Evolutionary conservation across 305 asterid species (phyloP).

Genomic region (Rubia peregrina): DNA sequence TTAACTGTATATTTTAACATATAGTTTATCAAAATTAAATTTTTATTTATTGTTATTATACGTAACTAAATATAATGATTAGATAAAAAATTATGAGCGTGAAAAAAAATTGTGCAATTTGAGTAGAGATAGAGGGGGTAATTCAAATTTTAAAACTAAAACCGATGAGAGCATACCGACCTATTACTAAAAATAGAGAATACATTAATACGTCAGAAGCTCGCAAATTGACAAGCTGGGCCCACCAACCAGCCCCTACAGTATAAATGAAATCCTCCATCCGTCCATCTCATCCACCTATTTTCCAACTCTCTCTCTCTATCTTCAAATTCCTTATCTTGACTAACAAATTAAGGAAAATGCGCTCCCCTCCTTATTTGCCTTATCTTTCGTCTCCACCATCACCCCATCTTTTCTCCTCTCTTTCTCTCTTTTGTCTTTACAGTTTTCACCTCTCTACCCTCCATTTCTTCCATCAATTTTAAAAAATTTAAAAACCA

Average conservation of each 20-base stretch:
- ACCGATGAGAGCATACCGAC: not conserved
- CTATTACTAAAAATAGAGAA: not conserved
- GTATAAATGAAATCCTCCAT: not conserved
- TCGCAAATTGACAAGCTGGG: not conserved
- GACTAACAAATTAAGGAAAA: conserved; percentile 3
- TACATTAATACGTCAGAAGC: not conserved
- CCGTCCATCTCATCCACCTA: not conserved
- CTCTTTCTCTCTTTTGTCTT: not conserved
- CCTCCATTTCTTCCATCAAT: not conserved
- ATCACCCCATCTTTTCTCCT: conserved; percentile 8
- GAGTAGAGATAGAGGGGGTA: too few relatives aligned
- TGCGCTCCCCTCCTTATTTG: not conserved
- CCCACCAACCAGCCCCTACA: not conserved
- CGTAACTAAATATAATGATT: too few relatives aligned
- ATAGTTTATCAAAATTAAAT: too few relatives aligned
- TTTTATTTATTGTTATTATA: too few relatives aligned
- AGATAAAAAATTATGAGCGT: too few relatives aligned
- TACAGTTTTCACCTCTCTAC: not conserved
- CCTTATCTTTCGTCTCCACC: conserved; percentile 10
- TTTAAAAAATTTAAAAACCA: too few relatives aligned
- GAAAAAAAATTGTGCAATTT: too few relatives aligned
- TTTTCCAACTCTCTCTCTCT: not conserved
- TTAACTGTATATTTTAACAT: too few relatives aligned
- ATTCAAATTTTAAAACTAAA: too few relatives aligned
- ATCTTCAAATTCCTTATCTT: not conserved